Evolutionary conservation across 164 flowering plant genomes (phyloP).

Genomic region (Chloranthus sessilifolius): DNA sequence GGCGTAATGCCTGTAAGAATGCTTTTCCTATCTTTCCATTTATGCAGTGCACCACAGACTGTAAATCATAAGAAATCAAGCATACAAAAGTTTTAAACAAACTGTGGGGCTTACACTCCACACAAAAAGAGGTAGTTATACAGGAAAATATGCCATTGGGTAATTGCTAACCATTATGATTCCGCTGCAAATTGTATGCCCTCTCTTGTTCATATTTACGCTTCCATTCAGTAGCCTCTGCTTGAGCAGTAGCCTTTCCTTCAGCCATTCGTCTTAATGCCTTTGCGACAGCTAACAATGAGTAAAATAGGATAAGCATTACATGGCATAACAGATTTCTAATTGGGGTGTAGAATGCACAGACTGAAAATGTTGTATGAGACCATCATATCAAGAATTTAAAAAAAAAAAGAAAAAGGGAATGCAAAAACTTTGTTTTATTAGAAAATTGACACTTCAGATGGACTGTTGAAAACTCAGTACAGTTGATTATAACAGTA

Average conservation of each 20-base stretch:
- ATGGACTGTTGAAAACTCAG: too few relatives aligned
- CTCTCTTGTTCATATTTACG: slow-evolving; percentile 87
- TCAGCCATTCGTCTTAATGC: slow-evolving; percentile 81
- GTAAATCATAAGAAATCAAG: too few relatives aligned
- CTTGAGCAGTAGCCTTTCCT: slow-evolving; percentile 95
- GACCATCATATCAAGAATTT: neutral
- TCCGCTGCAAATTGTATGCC: slow-evolving; percentile 45
- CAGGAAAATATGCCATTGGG: too few relatives aligned
- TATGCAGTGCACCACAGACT: too few relatives aligned
- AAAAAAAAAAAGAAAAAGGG: too few relatives aligned
- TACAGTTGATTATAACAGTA: too few relatives aligned
- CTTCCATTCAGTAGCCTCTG: slow-evolving; percentile 99
- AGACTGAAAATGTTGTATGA: neutral
- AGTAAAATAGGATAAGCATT: slow-evolving; percentile 6
- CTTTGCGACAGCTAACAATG: slow-evolving; percentile 82
- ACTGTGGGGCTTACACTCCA: neutral
- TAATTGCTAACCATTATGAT: slow-evolving; percentile 48
- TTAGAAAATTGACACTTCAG: too few relatives aligned
- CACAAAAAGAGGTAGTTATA: neutral
- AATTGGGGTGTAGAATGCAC: neutral
- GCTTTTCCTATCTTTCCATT: too few relatives aligned
- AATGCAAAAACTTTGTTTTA: too few relatives aligned
- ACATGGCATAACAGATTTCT: neutral
- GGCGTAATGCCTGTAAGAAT: too few relatives aligned
- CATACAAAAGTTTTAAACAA: too few relatives aligned